Evolutionary conservation across 495 filamentous ascomycete genomes (phyloP).

Genomic region (Schizothecium vesticola): DNA sequence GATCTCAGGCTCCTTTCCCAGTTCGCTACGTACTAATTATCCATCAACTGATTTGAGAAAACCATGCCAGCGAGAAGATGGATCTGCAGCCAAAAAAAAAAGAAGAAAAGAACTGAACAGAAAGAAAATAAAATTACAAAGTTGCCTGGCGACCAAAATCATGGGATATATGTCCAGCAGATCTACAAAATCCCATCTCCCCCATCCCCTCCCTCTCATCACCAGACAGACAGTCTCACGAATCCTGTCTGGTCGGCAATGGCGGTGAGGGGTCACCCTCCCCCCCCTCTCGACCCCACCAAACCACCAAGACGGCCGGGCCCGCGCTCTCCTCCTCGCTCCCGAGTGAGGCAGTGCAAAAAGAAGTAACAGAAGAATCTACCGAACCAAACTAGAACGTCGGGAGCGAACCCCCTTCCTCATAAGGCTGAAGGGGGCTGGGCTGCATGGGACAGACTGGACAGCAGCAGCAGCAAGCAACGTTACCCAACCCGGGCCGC

Average conservation of each 20-base stretch:
- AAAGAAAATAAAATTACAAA: too few species aligned
- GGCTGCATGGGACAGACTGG: not conserved
- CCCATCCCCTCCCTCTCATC: not conserved
- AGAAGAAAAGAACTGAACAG: too few species aligned
- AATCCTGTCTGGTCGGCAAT: not conserved
- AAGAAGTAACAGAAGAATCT: not conserved
- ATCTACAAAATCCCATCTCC: not conserved
- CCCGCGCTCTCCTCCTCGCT: not conserved
- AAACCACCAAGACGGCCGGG: not conserved
- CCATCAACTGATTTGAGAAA: too few species aligned
- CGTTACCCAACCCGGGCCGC: not conserved
- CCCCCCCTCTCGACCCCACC: not conserved
- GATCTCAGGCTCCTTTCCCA: too few species aligned
- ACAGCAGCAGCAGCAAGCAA: too few species aligned
- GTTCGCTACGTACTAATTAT: too few species aligned
- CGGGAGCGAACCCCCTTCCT: not conserved
- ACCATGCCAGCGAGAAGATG: too few species aligned
- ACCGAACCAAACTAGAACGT: not conserved
- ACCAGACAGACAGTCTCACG: not conserved
- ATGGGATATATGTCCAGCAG: too few species aligned
- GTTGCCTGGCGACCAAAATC: too few species aligned
- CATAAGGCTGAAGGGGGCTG: not conserved
- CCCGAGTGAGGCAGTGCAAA: not conserved
- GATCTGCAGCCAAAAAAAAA: too few species aligned
- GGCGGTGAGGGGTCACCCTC: not conserved